These are phyloP conservation scores for Syzygium aqueum DNA, from an alignment of 345 rosid genomes.

Conservation along the genomic window DNA sequence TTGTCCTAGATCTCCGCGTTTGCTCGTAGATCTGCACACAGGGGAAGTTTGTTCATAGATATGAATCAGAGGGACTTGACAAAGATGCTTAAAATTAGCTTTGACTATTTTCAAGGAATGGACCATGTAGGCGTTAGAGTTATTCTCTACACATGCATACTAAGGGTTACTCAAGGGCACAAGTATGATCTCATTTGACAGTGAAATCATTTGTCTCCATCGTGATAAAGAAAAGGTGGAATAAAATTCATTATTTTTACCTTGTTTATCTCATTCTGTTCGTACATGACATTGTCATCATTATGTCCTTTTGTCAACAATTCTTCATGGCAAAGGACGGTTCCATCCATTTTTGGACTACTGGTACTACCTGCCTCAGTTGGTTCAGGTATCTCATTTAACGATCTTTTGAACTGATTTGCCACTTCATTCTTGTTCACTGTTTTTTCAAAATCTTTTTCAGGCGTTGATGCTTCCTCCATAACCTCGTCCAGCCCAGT, in stretches of 20 bases:
- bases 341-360: not conserved
- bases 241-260: not conserved
- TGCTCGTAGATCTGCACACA: not conserved
- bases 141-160: not conserved
- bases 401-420: not conserved
- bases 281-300: not conserved
- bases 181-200: not conserved
- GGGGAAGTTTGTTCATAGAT: not conserved
- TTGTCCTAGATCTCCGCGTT: not conserved
- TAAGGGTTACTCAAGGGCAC: not conserved
- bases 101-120: not conserved
- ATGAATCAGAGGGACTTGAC: not conserved
- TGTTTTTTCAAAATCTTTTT: not conserved
- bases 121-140: rapidly evolving
- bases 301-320: not conserved
- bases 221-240: not conserved
- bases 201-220: not conserved
- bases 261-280: not conserved
- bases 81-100: not conserved
- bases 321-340: not conserved
- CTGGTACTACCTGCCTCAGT: not conserved
- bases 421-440: not conserved
- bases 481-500: not conserved
- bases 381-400: not conserved
- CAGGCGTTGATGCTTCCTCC: not conserved